A percentile compares a stretch with the other conserved stretches of the same genome.
phyloP scores from a whole-genome alignment of 495 filamentous ascomycete genomes.

The Chaetomium cochliodes region DNA sequence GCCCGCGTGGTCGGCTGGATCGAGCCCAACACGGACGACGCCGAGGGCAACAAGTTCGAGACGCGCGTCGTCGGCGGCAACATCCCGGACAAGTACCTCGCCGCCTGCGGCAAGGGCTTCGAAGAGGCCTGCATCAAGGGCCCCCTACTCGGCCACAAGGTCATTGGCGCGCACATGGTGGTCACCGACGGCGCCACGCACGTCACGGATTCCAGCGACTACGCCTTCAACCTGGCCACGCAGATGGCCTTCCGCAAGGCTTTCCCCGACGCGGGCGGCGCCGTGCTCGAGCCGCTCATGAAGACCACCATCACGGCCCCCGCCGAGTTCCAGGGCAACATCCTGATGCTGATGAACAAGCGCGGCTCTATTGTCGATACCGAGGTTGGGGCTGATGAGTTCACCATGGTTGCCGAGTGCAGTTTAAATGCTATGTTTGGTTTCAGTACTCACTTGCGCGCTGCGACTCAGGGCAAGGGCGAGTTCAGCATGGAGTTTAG shows the following conservation, averaged over 20 bases:
- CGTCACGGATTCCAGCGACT: conserved; percentile 97
- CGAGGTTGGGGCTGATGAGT: conserved; percentile 91
- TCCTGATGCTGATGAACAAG: conserved; percentile 94
- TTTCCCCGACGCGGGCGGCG: conserved; percentile 72
- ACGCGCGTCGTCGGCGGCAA: conserved; percentile 81
- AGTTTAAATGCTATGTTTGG: conserved; percentile 96
- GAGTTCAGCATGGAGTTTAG: conserved; percentile 99
- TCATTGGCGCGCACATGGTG: conserved; percentile 86
- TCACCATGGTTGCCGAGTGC: conserved; percentile 91
- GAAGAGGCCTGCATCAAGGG: conserved; percentile 80
- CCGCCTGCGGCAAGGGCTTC: conserved; percentile 96
- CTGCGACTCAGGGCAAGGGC: conserved; percentile 96
- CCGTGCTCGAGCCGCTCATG: conserved; percentile 94
- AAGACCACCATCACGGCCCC: conserved; percentile 95
- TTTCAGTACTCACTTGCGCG: conserved; percentile 83
- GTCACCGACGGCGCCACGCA: conserved; percentile 97
- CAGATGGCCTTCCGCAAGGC: conserved; percentile 97
- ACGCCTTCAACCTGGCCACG: conserved; percentile 95
- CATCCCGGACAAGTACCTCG: conserved; percentile 95
- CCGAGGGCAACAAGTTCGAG: conserved; percentile 81
- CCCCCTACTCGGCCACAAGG: conserved; percentile 88
- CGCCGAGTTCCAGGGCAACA: conserved; percentile 95
- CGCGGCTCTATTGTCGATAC: conserved; percentile 93
- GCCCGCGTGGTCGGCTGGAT: conserved; percentile 91
- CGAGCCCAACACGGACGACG: conserved; percentile 69